Percentiles rank a stretch among this genome's conserved stretches.
Evolutionary conservation across 352 stramenopile species (phyloP).

Genomic region (Phytopythium vexans): DNA sequence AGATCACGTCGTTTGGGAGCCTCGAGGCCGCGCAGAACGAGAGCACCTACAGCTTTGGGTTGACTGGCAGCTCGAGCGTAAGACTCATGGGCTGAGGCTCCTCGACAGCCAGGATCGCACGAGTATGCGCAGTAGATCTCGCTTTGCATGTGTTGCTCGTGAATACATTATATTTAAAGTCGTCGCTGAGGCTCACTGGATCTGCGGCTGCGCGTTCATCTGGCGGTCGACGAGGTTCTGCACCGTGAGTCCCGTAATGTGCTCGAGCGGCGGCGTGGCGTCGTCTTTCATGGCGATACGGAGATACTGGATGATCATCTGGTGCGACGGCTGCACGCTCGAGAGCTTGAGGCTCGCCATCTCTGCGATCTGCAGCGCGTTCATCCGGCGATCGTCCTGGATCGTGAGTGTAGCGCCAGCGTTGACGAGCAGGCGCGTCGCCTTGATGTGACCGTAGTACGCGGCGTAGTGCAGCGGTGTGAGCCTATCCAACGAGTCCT

Average conservation of each 20-base stretch:
- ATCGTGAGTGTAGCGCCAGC: slow-evolving; percentile 50
- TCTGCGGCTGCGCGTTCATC: slow-evolving; percentile 43
- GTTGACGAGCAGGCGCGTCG: slow-evolving; percentile 50
- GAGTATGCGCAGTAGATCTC: background rate
- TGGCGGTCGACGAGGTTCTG: slow-evolving; percentile 61
- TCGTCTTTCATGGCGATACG: slow-evolving; percentile 72
- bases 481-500: slow-evolving; percentile 50
- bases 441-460: slow-evolving; percentile 77
- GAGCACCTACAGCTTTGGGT: slow-evolving; percentile 26
- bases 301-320: slow-evolving; percentile 85
- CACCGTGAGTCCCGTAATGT: slow-evolving; percentile 72
- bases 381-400: slow-evolving; percentile 60
- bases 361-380: slow-evolving; percentile 65
- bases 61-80: slow-evolving; percentile 32
- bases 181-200: slow-evolving; percentile 2
- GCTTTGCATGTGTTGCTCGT: no score
- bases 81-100: slow-evolving; percentile 34
- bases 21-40: slow-evolving; percentile 47
- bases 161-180: slow-evolving; percentile 10
- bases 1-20: slow-evolving; percentile 46
- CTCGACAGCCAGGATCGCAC: background rate
- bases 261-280: slow-evolving; percentile 69
- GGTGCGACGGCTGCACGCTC: slow-evolving; percentile 77
- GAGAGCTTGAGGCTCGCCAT: slow-evolving; percentile 73
- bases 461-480: slow-evolving; percentile 68